These are phyloP conservation scores for Volutella citrinella DNA, from an alignment of 2,329 filamentous ascomycete species.

Conservation along the genomic window DNA sequence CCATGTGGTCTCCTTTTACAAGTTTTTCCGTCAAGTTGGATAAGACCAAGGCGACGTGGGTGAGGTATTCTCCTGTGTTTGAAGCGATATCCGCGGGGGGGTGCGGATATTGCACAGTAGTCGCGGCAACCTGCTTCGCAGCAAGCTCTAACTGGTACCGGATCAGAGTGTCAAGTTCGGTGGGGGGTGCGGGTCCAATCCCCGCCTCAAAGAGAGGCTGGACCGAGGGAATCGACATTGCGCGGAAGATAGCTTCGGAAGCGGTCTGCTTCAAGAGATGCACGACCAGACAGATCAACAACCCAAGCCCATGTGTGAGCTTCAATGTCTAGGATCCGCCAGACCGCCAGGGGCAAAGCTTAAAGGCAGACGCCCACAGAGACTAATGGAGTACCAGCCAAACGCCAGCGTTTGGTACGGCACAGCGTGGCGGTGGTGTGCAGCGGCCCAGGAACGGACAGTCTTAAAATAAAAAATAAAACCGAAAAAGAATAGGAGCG, in stretches of 20 bases:
- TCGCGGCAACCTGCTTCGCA: slow-evolving; percentile 20
- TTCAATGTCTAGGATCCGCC: too few species aligned
- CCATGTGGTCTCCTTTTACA: slow-evolving; percentile 31
- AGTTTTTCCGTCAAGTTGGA: slow-evolving; percentile 32
- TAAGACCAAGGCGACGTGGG: slow-evolving; percentile 32
- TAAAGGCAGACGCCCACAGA: too few species aligned
- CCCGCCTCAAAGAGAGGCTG: slow-evolving; percentile 28
- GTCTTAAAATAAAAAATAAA: too few species aligned
- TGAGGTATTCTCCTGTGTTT: slow-evolving; percentile 35
- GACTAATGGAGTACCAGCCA: too few species aligned
- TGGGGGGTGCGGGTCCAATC: slow-evolving; percentile 18
- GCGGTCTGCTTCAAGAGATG: slow-evolving; percentile 14
- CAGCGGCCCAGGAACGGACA: too few species aligned
- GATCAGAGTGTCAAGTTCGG: slow-evolving; percentile 26
- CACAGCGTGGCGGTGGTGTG: too few species aligned
- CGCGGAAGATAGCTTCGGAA: slow-evolving; percentile 11
- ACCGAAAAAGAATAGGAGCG: too few species aligned
- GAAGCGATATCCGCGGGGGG: slow-evolving; percentile 26
- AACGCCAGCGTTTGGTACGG: too few species aligned
- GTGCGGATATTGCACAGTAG: slow-evolving; percentile 9
- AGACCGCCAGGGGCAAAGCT: too few species aligned
- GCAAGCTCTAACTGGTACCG: slow-evolving; percentile 25
- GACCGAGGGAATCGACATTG: slow-evolving; percentile 26
- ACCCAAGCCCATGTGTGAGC: too few species aligned
- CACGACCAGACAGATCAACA: too few species aligned